Evolutionary conservation across 805 yeast genomes (phyloP), one percentile per base, ranked within the genome.

Genomic region (Barnettozyma wickerhamii): DNA sequence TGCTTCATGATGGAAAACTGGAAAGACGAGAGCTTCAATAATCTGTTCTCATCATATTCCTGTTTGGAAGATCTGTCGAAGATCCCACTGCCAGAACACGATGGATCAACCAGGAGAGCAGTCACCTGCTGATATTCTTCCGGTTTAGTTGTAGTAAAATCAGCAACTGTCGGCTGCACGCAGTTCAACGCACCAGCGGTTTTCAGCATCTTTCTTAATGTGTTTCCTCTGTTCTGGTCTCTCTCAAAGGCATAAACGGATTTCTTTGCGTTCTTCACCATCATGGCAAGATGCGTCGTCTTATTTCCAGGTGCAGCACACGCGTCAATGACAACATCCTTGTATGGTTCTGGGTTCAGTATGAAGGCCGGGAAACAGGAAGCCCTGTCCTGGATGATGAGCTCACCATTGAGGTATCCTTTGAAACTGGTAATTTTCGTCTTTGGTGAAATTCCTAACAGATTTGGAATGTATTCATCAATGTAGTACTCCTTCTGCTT

Each of bases 221-320:
- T 75, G 43, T 78, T 69, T 1, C 86, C 84, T 47, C 99, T 71
- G 33, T 74, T 74, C 3, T 72, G 66, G 56, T 93, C 95, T 56
- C 89, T 75, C 62, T 93, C 99, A 63, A 89, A 93, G 0, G 99
- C 99, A 51, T 72, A 72, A 9, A 89, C 79, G 13, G 61, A 54
- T 14, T 56, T 52, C 0, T 67, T 65, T 2, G 63, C 50, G 29
- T 64, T 63, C 4, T 55, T 50, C 18, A 87, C 62, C 37, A 75
- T 67, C 0, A 93, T 77, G 0, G 96, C 96, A 18, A 83, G 65
- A 63, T 91, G 98, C 0, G 97, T 87, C 0, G 99, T 93, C 60
- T 93, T 95, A 62, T 93, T 93, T 5, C 99, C 99, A 5, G 99
- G 99, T 0, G 99, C 99, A 3, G 98, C 90, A 65, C 97, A 90